Conservation (phyloP, 768 basidiomycete genomes). For the Pleurotus sapidus region DNA sequence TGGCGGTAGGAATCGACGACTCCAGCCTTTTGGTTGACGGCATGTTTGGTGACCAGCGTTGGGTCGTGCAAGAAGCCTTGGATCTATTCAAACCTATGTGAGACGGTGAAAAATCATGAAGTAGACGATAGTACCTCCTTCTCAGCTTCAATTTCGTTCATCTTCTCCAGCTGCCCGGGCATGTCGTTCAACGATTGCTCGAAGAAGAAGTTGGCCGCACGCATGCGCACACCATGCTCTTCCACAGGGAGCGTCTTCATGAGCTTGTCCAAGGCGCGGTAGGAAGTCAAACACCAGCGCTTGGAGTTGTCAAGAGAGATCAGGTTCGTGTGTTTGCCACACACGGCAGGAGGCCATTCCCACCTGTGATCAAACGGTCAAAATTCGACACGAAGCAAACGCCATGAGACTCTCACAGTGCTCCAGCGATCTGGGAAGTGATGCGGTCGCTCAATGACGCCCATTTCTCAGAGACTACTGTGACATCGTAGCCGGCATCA, state of each 20-base stretch:
- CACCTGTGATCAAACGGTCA: slow-evolving; percentile 19
- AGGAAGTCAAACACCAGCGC: slow-evolving; percentile 32
- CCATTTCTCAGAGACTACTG: slow-evolving; percentile 25
- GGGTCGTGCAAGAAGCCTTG: slow-evolving; percentile 21
- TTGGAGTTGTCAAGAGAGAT: slow-evolving; percentile 30
- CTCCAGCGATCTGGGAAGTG: slow-evolving; percentile 24
- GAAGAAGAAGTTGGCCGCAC: slow-evolving; percentile 32
- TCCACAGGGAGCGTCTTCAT: slow-evolving; percentile 16
- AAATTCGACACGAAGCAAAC: not conserved
- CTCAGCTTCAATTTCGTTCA: slow-evolving; percentile 20
- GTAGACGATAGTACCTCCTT: slow-evolving; percentile 1
- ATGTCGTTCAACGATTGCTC: slow-evolving; percentile 20
- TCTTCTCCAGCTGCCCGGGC: slow-evolving; percentile 26
- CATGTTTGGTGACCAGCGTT: slow-evolving; percentile 20
- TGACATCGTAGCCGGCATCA: slow-evolving; percentile 33
- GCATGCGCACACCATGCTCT: slow-evolving; percentile 30
- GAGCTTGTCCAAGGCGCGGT: slow-evolving; percentile 26
- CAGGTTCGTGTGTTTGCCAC: slow-evolving; percentile 33
- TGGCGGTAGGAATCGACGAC: slow-evolving; percentile 34
- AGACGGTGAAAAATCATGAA: not conserved
- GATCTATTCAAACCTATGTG: slow-evolving; percentile 11
- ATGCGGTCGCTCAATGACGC: slow-evolving; percentile 16
- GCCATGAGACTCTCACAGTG: slow-evolving; percentile 18
- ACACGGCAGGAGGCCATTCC: slow-evolving; percentile 38
- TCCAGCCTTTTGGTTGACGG: slow-evolving; percentile 24